Conservation (phyloP, 2,329 filamentous ascomycete genomes). For the Fonsecaea pedrosoi region DNA sequence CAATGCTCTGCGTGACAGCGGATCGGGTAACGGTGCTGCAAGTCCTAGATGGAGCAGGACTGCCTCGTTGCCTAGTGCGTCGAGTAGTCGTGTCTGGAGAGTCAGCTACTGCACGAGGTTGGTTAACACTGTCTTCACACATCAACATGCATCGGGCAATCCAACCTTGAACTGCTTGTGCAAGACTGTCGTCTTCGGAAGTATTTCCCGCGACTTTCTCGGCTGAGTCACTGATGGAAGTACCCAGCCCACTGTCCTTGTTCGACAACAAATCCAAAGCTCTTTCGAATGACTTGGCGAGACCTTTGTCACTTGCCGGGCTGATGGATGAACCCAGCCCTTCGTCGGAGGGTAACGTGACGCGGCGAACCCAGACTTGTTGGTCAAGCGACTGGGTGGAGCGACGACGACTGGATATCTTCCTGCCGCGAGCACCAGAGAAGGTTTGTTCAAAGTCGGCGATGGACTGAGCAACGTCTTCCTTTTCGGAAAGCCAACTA, state of each 20-base stretch:
- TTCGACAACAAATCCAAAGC: constrained; percentile 50
- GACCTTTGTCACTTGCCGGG: constrained; percentile 55
- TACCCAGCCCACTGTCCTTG: constrained; percentile 38
- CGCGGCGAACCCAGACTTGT: constrained; percentile 52
- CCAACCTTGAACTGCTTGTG: constrained; percentile 41
- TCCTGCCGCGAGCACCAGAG: constrained; percentile 50
- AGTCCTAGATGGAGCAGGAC: constrained; percentile 23
- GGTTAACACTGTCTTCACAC: constrained; percentile 39
- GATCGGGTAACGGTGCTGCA: constrained; percentile 40
- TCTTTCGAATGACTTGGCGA: constrained; percentile 46
- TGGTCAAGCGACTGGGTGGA: constrained; percentile 36
- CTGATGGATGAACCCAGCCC: constrained; percentile 85
- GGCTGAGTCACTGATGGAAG: constrained; percentile 34
- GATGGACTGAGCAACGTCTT: constrained; percentile 73
- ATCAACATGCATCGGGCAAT: constrained; percentile 40
- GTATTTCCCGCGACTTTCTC: constrained; percentile 41
- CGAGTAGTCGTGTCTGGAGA: constrained; percentile 33
- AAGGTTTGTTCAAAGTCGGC: constrained; percentile 71
- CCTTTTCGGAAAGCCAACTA: constrained; percentile 65
- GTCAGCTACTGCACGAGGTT: constrained; percentile 38
- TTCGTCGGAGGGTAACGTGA: constrained; percentile 76
- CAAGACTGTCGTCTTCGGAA: constrained; percentile 39
- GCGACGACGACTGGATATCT: constrained; percentile 44
- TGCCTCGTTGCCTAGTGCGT: constrained; percentile 26
- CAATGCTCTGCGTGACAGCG: constrained; percentile 68